Evolutionary conservation across 331 rosid species (phyloP).

Genomic region (Rhamnella rubrinervis): DNA sequence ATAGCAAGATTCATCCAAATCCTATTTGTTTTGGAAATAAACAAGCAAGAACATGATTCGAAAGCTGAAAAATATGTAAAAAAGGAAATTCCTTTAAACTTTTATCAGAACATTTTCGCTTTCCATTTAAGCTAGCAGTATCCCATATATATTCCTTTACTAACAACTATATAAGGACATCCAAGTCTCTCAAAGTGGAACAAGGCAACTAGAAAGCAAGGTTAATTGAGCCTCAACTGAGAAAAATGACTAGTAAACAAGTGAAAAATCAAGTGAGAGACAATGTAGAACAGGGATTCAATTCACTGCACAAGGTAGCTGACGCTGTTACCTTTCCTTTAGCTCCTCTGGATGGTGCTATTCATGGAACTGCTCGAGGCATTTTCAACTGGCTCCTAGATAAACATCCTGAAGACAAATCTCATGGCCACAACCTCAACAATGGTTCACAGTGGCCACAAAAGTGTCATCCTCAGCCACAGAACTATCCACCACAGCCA

Average conservation of each 20-base stretch:
- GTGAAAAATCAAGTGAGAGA: not conserved
- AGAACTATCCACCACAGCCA: too few relatives aligned
- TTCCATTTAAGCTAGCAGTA: too few relatives aligned
- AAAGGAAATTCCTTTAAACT: too few relatives aligned
- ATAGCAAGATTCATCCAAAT: too few relatives aligned
- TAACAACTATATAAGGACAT: not conserved
- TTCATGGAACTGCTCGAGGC: not conserved
- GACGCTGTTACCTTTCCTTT: not conserved
- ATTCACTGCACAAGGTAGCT: not conserved
- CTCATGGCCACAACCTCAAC: too few relatives aligned
- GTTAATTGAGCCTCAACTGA: not conserved
- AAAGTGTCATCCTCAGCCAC: too few relatives aligned
- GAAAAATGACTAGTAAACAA: not conserved
- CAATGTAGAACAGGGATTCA: not conserved
- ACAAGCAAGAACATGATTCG: too few relatives aligned
- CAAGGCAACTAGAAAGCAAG: not conserved
- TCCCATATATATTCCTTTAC: too few relatives aligned
- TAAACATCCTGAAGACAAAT: not conserved
- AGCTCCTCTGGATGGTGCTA: slow-evolving; percentile 1
- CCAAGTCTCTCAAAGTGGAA: not conserved
- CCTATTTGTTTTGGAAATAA: too few relatives aligned
- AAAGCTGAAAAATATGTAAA: too few relatives aligned
- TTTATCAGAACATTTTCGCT: too few relatives aligned
- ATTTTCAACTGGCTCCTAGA: not conserved
- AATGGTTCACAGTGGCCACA: too few relatives aligned